A percentile compares a stretch with the other conserved stretches of the same genome.
phyloP scores from a whole-genome alignment of 805 yeast species.

The Starmera amethionina region DNA sequence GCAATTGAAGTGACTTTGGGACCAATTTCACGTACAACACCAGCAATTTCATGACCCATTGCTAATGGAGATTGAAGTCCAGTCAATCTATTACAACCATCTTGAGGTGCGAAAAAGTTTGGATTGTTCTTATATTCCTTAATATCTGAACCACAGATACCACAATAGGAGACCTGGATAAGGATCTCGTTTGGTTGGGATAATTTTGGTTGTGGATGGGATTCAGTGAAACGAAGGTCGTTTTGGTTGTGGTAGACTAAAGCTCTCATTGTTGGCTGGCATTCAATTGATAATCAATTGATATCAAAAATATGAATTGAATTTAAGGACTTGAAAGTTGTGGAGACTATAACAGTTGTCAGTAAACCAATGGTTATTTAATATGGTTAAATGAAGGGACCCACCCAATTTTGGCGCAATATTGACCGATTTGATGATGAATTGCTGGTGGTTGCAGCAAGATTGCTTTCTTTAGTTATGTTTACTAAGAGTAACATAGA shows the following conservation, averaged over 20 bases:
- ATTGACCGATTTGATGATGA: too few relatives aligned
- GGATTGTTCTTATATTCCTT: slow-evolving; percentile 53
- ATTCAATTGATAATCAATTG: too few relatives aligned
- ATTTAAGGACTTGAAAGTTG: too few relatives aligned
- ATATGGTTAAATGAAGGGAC: too few relatives aligned
- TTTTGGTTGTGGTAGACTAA: slow-evolving; percentile 36
- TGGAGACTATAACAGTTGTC: too few relatives aligned
- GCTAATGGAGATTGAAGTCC: slow-evolving; percentile 32
- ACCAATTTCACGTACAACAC: slow-evolving; percentile 36
- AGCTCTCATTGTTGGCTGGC: slow-evolving; percentile 32
- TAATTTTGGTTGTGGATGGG: slow-evolving; percentile 26
- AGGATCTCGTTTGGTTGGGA: slow-evolving; percentile 29
- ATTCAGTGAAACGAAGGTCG: slow-evolving; percentile 31
- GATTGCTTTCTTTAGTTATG: too few relatives aligned
- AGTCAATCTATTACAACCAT: slow-evolving; percentile 27
- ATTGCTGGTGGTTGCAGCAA: too few relatives aligned
- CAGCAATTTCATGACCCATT: slow-evolving; percentile 49
- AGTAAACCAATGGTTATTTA: too few relatives aligned
- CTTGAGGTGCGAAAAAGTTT: slow-evolving; percentile 39
- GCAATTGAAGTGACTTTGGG: slow-evolving; percentile 30
- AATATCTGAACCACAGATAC: slow-evolving; percentile 56
- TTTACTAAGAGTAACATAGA: too few relatives aligned
- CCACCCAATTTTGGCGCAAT: too few relatives aligned
- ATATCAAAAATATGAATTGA: too few relatives aligned
- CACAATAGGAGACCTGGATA: slow-evolving; percentile 40